Conservation (phyloP, 1,284 basidiomycete species). For the Cryptococcus wingfieldii region DNA sequence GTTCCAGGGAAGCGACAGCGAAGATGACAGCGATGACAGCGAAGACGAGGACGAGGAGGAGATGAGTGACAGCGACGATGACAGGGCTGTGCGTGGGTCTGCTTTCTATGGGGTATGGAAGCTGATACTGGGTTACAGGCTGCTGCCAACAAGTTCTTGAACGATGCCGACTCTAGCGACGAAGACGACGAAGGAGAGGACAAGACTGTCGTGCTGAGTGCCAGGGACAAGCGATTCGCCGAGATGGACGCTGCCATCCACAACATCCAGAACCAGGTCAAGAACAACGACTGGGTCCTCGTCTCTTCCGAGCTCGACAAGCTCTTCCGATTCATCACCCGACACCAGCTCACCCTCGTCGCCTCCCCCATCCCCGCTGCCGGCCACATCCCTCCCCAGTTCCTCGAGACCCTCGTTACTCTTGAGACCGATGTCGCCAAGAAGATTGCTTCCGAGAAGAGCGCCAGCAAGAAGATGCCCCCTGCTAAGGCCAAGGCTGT, state of each 20-base stretch:
- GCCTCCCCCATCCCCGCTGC: slow-evolving; percentile 57
- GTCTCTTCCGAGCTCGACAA: slow-evolving; percentile 96
- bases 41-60: slow-evolving; percentile 39
- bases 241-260: slow-evolving; percentile 64
- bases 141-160: slow-evolving; percentile 44
- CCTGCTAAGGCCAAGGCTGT: slow-evolving; percentile 89
- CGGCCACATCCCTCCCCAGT: slow-evolving; percentile 84
- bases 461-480: slow-evolving; percentile 90
- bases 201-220: slow-evolving; percentile 46
- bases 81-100: slow-evolving; percentile 21
- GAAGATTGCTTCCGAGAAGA: slow-evolving; percentile 80
- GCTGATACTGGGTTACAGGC: slow-evolving; percentile 10
- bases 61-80: slow-evolving; percentile 37
- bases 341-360: slow-evolving; percentile 62
- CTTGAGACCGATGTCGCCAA: slow-evolving; percentile 74
- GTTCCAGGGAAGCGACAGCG: slow-evolving; percentile 21
- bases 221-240: slow-evolving; percentile 51
- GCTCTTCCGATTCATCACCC: slow-evolving; percentile 80
- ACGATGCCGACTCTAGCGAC: slow-evolving; percentile 41
- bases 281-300: slow-evolving; percentile 88
- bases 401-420: slow-evolving; percentile 69
- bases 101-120: neutral
- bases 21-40: slow-evolving; percentile 33
- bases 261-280: slow-evolving; percentile 88
- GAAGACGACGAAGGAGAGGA: slow-evolving; percentile 48